phyloP scores from a whole-genome alignment of 257 asterid genomes.

The Coffea eugenioides region DNA sequence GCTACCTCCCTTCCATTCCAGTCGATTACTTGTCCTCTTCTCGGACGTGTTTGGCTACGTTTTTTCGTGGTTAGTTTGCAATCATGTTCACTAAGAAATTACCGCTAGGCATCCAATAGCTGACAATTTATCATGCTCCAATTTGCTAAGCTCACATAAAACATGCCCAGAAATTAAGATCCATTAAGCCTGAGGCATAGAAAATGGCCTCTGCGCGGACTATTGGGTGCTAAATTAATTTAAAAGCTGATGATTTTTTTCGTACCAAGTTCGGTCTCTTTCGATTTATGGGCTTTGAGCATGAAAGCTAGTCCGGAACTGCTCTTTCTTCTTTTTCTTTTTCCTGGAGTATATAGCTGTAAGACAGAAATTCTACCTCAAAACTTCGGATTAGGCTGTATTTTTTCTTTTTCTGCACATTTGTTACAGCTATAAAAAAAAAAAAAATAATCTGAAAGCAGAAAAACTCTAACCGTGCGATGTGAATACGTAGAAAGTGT shows the following conservation, averaged over 20 bases:
- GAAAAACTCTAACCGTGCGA: not conserved
- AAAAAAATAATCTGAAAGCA: too few relatives aligned
- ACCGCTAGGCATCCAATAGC: not conserved
- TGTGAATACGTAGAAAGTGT: not conserved
- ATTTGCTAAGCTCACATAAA: not conserved
- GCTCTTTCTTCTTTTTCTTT: too few relatives aligned
- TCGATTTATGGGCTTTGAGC: not conserved
- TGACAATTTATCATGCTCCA: not conserved
- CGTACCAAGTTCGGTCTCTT: too few relatives aligned
- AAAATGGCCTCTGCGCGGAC: not conserved
- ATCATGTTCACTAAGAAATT: not conserved
- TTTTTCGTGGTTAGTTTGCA: not conserved
- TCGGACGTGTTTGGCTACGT: not conserved
- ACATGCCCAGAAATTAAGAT: not conserved
- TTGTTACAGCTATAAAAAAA: not conserved
- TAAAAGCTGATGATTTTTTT: too few relatives aligned
- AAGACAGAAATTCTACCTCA: too few relatives aligned
- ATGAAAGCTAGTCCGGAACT: too few relatives aligned
- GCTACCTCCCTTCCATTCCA: not conserved
- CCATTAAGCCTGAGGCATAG: not conserved
- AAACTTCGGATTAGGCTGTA: not conserved
- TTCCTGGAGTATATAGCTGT: too few relatives aligned
- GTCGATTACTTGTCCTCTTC: not conserved
- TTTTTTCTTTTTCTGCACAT: too few relatives aligned
- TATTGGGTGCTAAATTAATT: not conserved